These are phyloP conservation scores for Picocystis sp. DNA, from an alignment of 163 green algal genomes.

Conservation along the genomic window DNA sequence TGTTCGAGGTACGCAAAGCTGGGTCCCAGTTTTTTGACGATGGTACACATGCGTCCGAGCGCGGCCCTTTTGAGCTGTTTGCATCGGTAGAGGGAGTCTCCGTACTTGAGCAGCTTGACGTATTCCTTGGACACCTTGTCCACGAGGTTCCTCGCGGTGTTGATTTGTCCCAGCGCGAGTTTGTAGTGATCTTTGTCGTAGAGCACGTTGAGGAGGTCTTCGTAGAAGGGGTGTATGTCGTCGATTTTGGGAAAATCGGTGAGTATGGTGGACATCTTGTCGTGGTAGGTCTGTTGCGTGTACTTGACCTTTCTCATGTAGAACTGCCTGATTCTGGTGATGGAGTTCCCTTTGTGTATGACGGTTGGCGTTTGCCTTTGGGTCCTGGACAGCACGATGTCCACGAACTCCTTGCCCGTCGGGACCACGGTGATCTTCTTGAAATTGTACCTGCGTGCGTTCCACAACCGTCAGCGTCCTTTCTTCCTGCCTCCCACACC, in stretches of 20 bases:
- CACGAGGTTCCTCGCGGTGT: conserved; percentile 80
- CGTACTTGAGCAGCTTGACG: conserved; percentile 94
- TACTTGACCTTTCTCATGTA: conserved; percentile 99
- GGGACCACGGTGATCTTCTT: conserved; percentile 85
- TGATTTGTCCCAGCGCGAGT: conserved; percentile 91
- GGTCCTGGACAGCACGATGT: conserved; percentile 92
- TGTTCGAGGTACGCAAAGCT: conserved; percentile 94
- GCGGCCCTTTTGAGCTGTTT: conserved; percentile 95
- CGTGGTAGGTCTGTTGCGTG: conserved; percentile 80
- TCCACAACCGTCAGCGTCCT: background rate
- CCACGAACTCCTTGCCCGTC: conserved; percentile 83
- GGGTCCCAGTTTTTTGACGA: conserved; percentile 91
- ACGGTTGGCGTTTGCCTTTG: conserved; percentile 94
- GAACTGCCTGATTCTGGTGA: conserved; percentile 89
- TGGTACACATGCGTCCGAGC: conserved; percentile 94
- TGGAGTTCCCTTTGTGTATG: conserved; percentile 70
- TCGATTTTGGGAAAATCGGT: conserved; percentile 92
- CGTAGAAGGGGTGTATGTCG: conserved; percentile 98
- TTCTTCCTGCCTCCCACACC: conserved; percentile 3
- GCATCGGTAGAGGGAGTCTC: conserved; percentile 95
- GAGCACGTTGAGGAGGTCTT: conserved; percentile 95
- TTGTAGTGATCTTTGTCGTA: conserved; percentile 99
- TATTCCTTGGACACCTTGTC: conserved; percentile 90
- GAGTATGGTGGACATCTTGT: conserved; percentile 77
- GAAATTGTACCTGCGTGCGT: conserved; percentile 63